These are phyloP conservation scores for Daldinia loculata DNA, from an alignment of 495 filamentous ascomycete species.

Conservation along the genomic window DNA sequence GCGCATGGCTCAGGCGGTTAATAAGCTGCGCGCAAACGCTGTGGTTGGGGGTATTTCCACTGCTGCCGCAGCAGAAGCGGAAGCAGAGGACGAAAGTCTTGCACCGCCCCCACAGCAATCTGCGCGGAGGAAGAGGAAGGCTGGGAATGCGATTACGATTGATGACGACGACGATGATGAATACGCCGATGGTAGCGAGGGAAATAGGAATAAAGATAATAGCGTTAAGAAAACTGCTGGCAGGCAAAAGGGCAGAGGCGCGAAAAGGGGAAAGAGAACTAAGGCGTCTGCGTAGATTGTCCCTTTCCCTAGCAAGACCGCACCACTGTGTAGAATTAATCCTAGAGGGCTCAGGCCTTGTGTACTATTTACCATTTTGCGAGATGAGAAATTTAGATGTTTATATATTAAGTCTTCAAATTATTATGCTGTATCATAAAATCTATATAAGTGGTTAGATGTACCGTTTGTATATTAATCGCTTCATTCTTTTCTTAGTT, in stretches of 20 bases:
- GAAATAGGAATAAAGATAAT: constrained; percentile 28
- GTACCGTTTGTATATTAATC: too few relatives aligned
- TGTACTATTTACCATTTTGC: too few relatives aligned
- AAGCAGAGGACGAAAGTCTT: constrained; percentile 33
- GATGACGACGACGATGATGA: constrained; percentile 40
- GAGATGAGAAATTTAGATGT: too few relatives aligned
- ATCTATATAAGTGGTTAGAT: too few relatives aligned
- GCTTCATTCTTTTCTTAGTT: too few relatives aligned
- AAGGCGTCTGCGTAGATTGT: constrained; percentile 40
- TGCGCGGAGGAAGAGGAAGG: constrained; percentile 39
- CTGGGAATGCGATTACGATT: constrained; percentile 29
- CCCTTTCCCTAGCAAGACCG: neutral
- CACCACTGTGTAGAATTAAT: neutral
- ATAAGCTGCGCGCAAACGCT: constrained; percentile 63
- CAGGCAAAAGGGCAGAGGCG: constrained; percentile 37
- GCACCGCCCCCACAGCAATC: constrained; percentile 7
- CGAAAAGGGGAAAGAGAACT: constrained; percentile 47
- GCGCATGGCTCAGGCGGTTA: constrained; percentile 84
- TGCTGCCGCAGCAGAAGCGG: neutral
- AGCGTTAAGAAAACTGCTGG: constrained; percentile 29
- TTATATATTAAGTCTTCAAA: too few relatives aligned
- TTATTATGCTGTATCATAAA: too few relatives aligned
- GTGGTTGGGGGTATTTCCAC: constrained; percentile 24
- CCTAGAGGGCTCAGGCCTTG: neutral
- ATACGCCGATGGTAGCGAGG: constrained; percentile 29